Percentiles rank a stretch among this genome's conserved stretches.
phyloP scores from a whole-genome alignment of 352 stramenopile species.

The Phytophthora sojae region DNA sequence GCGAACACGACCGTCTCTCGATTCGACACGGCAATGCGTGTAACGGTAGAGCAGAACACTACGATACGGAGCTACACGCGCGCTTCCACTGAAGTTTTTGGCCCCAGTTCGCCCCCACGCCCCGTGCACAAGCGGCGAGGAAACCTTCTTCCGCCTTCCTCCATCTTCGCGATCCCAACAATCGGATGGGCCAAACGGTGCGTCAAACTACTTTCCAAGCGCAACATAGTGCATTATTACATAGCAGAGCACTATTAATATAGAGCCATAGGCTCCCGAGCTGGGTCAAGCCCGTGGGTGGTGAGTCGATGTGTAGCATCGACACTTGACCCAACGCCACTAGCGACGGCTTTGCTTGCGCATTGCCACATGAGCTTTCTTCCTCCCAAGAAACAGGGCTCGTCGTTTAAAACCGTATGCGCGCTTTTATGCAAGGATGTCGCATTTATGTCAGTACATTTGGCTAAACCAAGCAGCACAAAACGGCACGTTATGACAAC shows the following conservation, averaged over 20 bases:
- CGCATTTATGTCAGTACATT: background rate
- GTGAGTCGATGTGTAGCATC: background rate
- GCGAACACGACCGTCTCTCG: slow-evolving; percentile 4
- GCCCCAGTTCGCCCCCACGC: background rate
- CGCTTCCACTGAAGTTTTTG: background rate
- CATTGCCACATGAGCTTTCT: slow-evolving; percentile 20
- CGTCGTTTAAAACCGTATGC: slow-evolving; percentile 7
- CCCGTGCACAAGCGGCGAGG: slow-evolving; percentile 5
- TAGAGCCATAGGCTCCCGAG: background rate
- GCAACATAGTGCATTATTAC: background rate
- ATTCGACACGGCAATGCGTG: slow-evolving; percentile 10
- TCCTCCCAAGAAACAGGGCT: slow-evolving; percentile 18
- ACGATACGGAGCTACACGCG: slow-evolving; percentile 4
- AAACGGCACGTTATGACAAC: too few relatives aligned
- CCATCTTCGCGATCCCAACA: background rate
- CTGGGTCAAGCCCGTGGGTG: background rate
- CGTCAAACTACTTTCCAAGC: background rate
- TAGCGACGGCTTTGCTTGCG: slow-evolving; percentile 21
- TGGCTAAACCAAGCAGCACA: too few relatives aligned
- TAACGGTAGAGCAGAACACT: slow-evolving; percentile 9
- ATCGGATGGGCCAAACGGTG: background rate
- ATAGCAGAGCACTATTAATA: background rate
- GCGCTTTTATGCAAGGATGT: background rate
- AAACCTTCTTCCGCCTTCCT: slow-evolving; percentile 19
- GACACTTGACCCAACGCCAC: background rate